Evolutionary conservation across 2,329 filamentous ascomycete species (phyloP).

Genomic region (Colletotrichum neosansevieriae): DNA sequence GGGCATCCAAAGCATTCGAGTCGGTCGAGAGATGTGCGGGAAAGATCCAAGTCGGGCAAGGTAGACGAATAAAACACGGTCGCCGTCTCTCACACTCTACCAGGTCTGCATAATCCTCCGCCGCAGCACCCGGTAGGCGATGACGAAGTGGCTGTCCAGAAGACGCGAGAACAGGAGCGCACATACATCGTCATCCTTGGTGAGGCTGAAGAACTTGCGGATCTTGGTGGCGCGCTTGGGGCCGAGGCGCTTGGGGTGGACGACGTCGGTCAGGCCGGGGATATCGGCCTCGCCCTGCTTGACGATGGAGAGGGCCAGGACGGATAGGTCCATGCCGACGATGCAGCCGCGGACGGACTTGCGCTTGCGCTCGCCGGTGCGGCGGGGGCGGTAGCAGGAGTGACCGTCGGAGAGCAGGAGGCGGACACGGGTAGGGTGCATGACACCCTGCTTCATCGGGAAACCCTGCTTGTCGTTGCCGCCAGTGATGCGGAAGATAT

Average conservation of each 20-base stretch:
- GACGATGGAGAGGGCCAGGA: slow-evolving; percentile 93
- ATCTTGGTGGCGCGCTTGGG: slow-evolving; percentile 99
- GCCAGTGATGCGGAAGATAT: slow-evolving; percentile 99
- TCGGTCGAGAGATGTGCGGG: background rate
- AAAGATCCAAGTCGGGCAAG: slow-evolving; percentile 14
- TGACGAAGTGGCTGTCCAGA: slow-evolving; percentile 66
- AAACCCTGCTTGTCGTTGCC: slow-evolving; percentile 99
- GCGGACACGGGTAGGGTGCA: slow-evolving; percentile 98
- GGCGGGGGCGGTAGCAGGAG: slow-evolving; percentile 99
- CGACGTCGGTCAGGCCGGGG: slow-evolving; percentile 95
- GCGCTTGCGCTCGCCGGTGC: slow-evolving; percentile 98
- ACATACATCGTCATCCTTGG: slow-evolving; percentile 99
- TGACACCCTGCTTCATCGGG: slow-evolving; percentile 99
- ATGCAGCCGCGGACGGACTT: slow-evolving; percentile 99
- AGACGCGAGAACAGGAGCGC: slow-evolving; percentile 44
- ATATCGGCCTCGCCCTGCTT: slow-evolving; percentile 98
- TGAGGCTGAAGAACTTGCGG: slow-evolving; percentile 99
- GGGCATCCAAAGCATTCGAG: slow-evolving; percentile 40
- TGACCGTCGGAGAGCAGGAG: slow-evolving; percentile 96
- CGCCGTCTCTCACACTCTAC: slow-evolving; percentile 70
- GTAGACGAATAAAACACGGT: slow-evolving; percentile 39
- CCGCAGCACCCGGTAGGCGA: slow-evolving; percentile 75
- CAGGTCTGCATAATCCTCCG: slow-evolving; percentile 58
- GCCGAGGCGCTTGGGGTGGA: slow-evolving; percentile 98
- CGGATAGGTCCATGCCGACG: slow-evolving; percentile 93